Conservation (phyloP, 192 early-diverging fungal genomes). For the Mortierella alpina region DNA sequence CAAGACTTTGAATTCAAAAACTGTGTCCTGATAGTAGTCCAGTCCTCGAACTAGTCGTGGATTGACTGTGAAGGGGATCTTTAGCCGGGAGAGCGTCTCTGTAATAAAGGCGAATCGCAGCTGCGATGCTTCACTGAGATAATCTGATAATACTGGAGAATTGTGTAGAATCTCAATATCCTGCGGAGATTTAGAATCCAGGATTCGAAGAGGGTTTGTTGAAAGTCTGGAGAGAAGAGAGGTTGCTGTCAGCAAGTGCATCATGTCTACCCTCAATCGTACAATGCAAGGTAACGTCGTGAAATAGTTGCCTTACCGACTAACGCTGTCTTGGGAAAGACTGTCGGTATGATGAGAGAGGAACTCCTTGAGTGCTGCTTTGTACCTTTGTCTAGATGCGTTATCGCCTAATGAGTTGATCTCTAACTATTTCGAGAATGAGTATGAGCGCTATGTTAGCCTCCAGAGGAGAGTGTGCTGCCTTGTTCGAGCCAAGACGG, state of each 20-base stretch:
- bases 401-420: conserved; percentile 58
- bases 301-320: conserved; percentile 30
- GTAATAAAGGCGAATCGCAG: conserved; percentile 62
- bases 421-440: conserved; percentile 37
- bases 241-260: background rate
- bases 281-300: background rate
- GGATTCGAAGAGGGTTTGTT: conserved; percentile 71
- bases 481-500: too few species aligned
- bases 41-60: conserved; percentile 69
- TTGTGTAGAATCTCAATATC: conserved; percentile 55
- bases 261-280: background rate
- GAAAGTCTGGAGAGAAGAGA: conserved; percentile 41
- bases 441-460: too few species aligned
- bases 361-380: conserved; percentile 58
- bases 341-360: conserved; percentile 38
- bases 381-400: conserved; percentile 55
- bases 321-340: conserved; percentile 64
- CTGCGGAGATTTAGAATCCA: conserved; percentile 69
- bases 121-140: conserved; percentile 50
- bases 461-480: background rate
- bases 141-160: conserved; percentile 58
- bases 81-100: conserved; percentile 50
- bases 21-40: conserved; percentile 79
- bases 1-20: conserved; percentile 69
- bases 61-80: conserved; percentile 65